Base-by-base conservation (phyloP, 1,139 yeast genomes). In the Trichomonascaceae sp. region DNA sequence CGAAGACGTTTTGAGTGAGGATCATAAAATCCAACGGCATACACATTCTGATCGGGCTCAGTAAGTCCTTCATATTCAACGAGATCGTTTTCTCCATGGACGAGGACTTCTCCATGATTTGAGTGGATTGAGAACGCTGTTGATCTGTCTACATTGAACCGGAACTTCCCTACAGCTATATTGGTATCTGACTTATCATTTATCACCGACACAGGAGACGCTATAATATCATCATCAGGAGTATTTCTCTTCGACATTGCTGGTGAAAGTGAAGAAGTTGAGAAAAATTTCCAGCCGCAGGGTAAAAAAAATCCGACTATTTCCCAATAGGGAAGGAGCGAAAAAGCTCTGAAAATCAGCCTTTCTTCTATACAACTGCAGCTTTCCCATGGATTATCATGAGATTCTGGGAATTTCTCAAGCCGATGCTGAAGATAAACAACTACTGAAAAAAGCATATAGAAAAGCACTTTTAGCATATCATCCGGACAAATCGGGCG, bases 11-110 rank as follows among this genome's bases (percentile, higher is more conserved):
- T 79, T 52, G 74, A 74, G 18, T 72, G 70, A 1, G 87, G 83
- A 64, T 88, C 90, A 63, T 82, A 87, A 4, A 87, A 75, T 2
- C 90, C 96, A 50, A 88, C 74, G 45, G 82, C 76, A 62, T 84
- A 84, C 43, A 46, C 51, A 32, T 54, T 54, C 54, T 68, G 73
- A 24, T 77, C 80, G n/a, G 74, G 74, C 12, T 68, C 70, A 6
- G 68, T 76, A 22, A 70, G 67, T 6, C 96, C 96, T 57, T 83
- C 82, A 67, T 87, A 91, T 61, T 84, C 91, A 56, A 91, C 74
- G 36, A 80, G 78, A 1, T 79, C 82, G 59, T 80, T 82, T 69
- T 90, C 95, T 44, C 96, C 98, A 66, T 88, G 96, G 51, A 88
- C 64, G 36, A 85, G 69, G 53, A 70, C 72, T 47, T 74, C 72